Evolutionary conservation across 2,329 filamentous ascomycete species (phyloP), one percentile per base, ranked within the genome.

Genomic region (Beauveria varroae): DNA sequence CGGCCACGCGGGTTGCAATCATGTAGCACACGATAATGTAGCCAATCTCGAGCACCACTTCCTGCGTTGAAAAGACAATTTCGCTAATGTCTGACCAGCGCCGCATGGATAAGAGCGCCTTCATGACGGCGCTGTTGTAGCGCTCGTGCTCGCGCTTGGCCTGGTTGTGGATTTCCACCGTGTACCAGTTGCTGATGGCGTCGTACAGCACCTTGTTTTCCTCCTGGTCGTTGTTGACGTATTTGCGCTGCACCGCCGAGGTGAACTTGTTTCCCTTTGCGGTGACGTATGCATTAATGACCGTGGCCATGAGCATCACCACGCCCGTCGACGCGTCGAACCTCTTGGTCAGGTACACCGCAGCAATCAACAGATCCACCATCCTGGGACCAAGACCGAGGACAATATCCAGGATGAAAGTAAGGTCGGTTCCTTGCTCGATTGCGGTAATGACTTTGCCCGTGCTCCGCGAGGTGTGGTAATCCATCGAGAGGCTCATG

Each of bases 401-500:
- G 24, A 85, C 70, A 56, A 80, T 80, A 55, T 87, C 80, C 14
- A 88, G 72, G 14, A 89, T 71, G 49, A 80, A 74, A 60, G 82
- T 80, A 26, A 89, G 73, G 16, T 83, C 79, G 28, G 79, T 76
- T 2, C 84, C 86, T 66, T 86, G 84, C 61, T 80, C 77, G n/a
- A 89, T 80, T 12, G 84, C 81, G 63, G 82, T 81, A 66, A 83
- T 81, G 1, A 89, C 75, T 62, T 86, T 81, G 3, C 83, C 85
- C 1, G 83, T 85, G 57, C 81, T 79, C 68, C 86, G 87, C 57
- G 79, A 79, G 49, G 83, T 83, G 69, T 90, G 86, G 62, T 88
- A 89, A 65, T 89, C 85, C 73, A 86, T 86, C 0, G 85, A 87
- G 5, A 89, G 77, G 41, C 75, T 78, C 81, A 90, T 86, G 53